Evolutionary conservation across 306 rosid species (phyloP).

Genomic region (Lablab purpureus): DNA sequence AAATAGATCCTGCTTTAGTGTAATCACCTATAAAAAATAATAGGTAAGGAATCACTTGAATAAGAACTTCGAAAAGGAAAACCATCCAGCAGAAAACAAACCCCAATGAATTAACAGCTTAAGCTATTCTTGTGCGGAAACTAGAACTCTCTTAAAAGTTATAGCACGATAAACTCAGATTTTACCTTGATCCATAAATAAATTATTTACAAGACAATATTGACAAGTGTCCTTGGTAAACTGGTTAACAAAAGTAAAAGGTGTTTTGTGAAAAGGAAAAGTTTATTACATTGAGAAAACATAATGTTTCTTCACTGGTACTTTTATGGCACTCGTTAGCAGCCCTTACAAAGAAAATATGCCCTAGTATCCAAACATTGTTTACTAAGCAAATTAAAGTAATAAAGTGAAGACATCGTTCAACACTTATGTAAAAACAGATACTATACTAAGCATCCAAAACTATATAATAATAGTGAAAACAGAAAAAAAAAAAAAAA

Average conservation of each 20-base stretch:
- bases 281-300: not conserved
- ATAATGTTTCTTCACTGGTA: not conserved
- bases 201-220: not conserved
- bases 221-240: not conserved
- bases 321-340: not conserved
- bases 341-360: not conserved
- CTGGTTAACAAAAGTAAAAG: not conserved
- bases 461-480: too few species aligned
- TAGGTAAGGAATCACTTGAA: not conserved
- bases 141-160: constrained; percentile 2
- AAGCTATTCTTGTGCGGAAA: not conserved
- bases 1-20: constrained; percentile 1
- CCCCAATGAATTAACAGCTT: not conserved
- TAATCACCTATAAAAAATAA: not conserved
- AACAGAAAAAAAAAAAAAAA: too few species aligned
- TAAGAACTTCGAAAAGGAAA: not conserved
- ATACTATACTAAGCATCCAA: not conserved
- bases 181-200: not conserved
- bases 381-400: not conserved
- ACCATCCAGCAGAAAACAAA: constrained; percentile 5
- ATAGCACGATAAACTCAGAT: not conserved
- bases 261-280: not conserved
- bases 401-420: not conserved
- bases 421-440: too few species aligned
- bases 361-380: not conserved